Evolutionary conservation across 1,139 yeast species (phyloP).

Genomic region (Pichia sp.): DNA sequence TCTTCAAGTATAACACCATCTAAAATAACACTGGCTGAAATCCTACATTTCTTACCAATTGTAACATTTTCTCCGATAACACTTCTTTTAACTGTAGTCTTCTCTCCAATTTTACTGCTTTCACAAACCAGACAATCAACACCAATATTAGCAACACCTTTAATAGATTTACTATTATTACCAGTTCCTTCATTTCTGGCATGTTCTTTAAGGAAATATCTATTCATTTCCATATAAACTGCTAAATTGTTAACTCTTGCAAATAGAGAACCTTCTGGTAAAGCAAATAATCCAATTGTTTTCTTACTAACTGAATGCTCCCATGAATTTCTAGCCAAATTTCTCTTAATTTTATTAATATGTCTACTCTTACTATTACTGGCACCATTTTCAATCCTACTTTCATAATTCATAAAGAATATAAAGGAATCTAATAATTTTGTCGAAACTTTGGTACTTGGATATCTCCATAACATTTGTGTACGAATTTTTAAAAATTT

Average conservation of each 20-base stretch:
- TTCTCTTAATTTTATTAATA: conserved; percentile 68
- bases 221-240: conserved; percentile 87
- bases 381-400: conserved; percentile 33
- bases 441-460: conserved; percentile 69
- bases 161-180: conserved; percentile 27
- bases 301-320: conserved; percentile 56
- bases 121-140: conserved; percentile 59
- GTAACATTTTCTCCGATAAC: conserved; percentile 71
- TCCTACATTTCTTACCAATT: conserved; percentile 80
- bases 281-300: conserved; percentile 54
- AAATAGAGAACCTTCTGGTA: conserved; percentile 63
- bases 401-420: conserved; percentile 61
- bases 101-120: conserved; percentile 31
- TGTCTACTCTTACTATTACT: conserved; percentile 36
- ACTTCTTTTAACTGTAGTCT: conserved; percentile 77
- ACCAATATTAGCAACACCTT: conserved; percentile 66
- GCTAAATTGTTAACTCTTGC: conserved; percentile 71
- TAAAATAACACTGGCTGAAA: conserved; percentile 78
- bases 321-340: conserved; percentile 90
- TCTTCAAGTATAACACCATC: conserved; percentile 71
- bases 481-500: conserved; percentile 73
- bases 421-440: conserved; percentile 71
- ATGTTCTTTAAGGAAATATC: conserved; percentile 59
- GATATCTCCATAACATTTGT: conserved; percentile 85
- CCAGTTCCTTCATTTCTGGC: conserved; percentile 32